Conservation (phyloP, 2,329 filamentous ascomycete species). For the Verticillium tricorpus region DNA sequence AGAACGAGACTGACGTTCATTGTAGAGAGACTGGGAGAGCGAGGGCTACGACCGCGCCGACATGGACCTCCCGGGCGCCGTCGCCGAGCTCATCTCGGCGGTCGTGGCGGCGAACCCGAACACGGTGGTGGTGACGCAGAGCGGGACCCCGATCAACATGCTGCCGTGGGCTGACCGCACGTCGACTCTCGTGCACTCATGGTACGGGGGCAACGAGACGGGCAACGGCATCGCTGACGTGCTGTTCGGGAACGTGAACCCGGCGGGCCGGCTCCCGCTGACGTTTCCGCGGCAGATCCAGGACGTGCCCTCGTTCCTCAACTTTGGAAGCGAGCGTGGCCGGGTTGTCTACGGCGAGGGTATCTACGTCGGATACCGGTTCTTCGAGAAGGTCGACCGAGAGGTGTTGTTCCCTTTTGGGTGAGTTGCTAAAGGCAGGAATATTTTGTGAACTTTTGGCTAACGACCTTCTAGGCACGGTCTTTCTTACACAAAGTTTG, state of each 20-base stretch:
- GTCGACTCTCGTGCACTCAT: constrained; percentile 65
- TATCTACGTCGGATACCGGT: constrained; percentile 76
- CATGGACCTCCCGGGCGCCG: constrained; percentile 69
- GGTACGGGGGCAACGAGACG: constrained; percentile 85
- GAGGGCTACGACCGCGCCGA: constrained; percentile 75
- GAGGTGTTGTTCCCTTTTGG: constrained; percentile 72
- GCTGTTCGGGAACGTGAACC: constrained; percentile 69
- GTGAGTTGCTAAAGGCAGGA: neutral
- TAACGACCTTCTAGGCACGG: constrained; percentile 43
- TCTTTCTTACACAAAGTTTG: constrained; percentile 71
- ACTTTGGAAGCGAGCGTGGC: constrained; percentile 66
- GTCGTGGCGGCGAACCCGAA: constrained; percentile 64
- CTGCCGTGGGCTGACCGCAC: constrained; percentile 57
- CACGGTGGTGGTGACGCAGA: constrained; percentile 70
- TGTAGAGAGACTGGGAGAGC: constrained; percentile 65
- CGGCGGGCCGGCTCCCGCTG: constrained; percentile 69
- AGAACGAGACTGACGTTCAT: neutral
- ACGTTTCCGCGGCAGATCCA: constrained; percentile 64
- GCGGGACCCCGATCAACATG: constrained; percentile 70
- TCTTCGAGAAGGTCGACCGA: constrained; percentile 67
- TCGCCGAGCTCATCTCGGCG: constrained; percentile 64
- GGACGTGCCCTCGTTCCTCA: constrained; percentile 73
- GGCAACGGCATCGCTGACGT: constrained; percentile 78
- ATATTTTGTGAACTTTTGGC: neutral
- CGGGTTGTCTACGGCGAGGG: constrained; percentile 75